A percentile compares a stretch with the other conserved stretches of the same genome.
These are phyloP conservation scores for Tetrapisispora namnaoensis DNA, from an alignment of 805 yeast species.

Conservation along the genomic window DNA sequence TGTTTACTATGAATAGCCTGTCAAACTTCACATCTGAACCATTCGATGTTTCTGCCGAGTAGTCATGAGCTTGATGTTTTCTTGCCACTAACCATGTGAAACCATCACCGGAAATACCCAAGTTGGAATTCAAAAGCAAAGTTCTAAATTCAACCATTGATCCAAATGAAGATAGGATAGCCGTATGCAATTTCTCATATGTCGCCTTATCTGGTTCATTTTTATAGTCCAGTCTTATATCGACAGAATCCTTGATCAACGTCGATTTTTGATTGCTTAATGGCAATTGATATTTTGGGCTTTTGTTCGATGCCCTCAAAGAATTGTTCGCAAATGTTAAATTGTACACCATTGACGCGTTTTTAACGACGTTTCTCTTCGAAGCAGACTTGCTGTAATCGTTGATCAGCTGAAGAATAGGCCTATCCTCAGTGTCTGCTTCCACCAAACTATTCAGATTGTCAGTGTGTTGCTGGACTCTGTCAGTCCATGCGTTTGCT, in stretches of 20 bases:
- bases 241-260: slow-evolving; percentile 32
- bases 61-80: slow-evolving; percentile 13
- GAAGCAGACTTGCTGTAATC: slow-evolving; percentile 23
- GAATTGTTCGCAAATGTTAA: slow-evolving; percentile 30
- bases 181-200: slow-evolving; percentile 31
- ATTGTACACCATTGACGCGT: slow-evolving; percentile 34
- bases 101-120: slow-evolving; percentile 78
- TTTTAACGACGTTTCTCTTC: slow-evolving; percentile 28
- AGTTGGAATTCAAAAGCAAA: slow-evolving; percentile 57
- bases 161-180: slow-evolving; percentile 60
- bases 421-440: not conserved
- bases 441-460: slow-evolving; percentile 30
- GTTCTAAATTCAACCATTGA: slow-evolving; percentile 66
- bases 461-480: slow-evolving; percentile 32
- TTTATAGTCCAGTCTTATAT: slow-evolving; percentile 13
- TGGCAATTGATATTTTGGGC: slow-evolving; percentile 24
- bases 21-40: slow-evolving; percentile 27
- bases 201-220: slow-evolving; percentile 28
- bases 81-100: slow-evolving; percentile 79
- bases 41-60: not conserved
- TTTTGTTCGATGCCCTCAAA: slow-evolving; percentile 18
- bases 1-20: slow-evolving; percentile 58
- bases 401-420: slow-evolving; percentile 13
- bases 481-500: slow-evolving; percentile 42
- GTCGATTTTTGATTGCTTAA: not conserved